phyloP scores from a whole-genome alignment of 2,329 filamentous ascomycete species.

The Neoscytalidium dimidiatum region DNA sequence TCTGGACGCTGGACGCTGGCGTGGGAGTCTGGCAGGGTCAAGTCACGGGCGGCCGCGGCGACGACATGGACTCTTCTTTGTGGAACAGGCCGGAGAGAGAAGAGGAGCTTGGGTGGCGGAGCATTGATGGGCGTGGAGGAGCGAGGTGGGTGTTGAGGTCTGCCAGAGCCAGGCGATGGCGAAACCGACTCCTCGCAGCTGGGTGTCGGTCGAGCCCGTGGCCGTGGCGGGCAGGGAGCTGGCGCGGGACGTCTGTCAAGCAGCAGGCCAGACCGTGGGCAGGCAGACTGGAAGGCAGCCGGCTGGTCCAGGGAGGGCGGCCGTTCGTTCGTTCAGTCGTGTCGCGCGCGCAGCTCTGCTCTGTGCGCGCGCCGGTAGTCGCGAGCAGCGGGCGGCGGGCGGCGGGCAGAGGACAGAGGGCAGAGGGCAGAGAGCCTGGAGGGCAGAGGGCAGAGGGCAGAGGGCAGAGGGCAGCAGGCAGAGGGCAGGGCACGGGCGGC shows the following conservation, averaged over 20 bases:
- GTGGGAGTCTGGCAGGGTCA: neutral
- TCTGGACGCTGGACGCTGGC: neutral
- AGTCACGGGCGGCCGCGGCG: slow-evolving; percentile 6
- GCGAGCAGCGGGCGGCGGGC: neutral
- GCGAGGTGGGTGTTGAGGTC: neutral
- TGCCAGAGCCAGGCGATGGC: neutral
- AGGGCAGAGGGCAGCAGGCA: too few relatives aligned
- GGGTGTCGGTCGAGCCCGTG: neutral
- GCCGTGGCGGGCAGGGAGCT: neutral
- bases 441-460: neutral
- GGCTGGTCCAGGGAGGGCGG: neutral
- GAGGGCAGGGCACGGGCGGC: neutral
- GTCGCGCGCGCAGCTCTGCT: neutral
- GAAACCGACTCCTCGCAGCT: neutral
- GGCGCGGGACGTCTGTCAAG: neutral
- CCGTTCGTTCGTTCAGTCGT: neutral
- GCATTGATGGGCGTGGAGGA: slow-evolving; percentile 15
- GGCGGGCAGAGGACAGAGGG: neutral
- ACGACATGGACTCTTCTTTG: slow-evolving; percentile 6
- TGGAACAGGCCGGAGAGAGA: slow-evolving; percentile 4
- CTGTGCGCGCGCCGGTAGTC: neutral
- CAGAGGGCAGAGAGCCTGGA: neutral
- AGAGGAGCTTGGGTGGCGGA: neutral
- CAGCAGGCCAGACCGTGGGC: neutral
- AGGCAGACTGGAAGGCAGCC: neutral